Evolutionary conservation across 495 filamentous ascomycete genomes (phyloP), one percentile per base, ranked within the genome.

Genomic region (Friedmanniomyces endolithicus): DNA sequence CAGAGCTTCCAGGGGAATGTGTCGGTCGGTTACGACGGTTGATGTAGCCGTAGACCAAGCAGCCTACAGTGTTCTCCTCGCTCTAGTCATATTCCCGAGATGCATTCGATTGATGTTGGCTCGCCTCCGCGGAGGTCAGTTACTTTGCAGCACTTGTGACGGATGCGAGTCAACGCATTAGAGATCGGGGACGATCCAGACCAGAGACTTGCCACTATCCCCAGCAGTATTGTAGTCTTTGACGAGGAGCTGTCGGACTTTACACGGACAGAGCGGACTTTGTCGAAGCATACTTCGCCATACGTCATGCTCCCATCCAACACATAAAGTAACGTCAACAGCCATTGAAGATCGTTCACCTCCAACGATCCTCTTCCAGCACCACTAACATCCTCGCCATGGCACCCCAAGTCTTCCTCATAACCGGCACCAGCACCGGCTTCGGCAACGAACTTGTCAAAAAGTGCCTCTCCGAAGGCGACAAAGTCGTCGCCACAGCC

Each of bases 401-500:
- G 54, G 45, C 54, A 44, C 54, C 54, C 20, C 53, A 55, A 31
- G 61, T 71, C 53, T 71, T 70, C 51, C 53, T 69, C 52, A 68
- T 70, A 43, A 71, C 68, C 12, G 68, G 68, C 47, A 65, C 61
- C 11, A 66, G 62, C 11, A 67, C 67, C 8, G 68, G 67, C 49
- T 70, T 69, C 51, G 68, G 68, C 40, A 23, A 54, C 33, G 64
- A 70, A 45, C 60, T 65, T 31, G 65, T 66, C 48, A 63, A 70
- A 45, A 50, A 63, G 23, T 57, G 61, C 16, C 58, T 71, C 11
- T 9, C 45, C 8, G 53, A 67, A 16, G 67, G 67, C 52, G 63
- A 71, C 52, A 59, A 64, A 50, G 67, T 68, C 29, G 66, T 71
- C 24, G 67, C 68, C 4, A 71, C 68, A 29, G 68, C 68, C 0